Evolutionary conservation across 768 basidiomycete genomes (phyloP), one percentile per base, ranked within the genome.

Genomic region (Tulasnella sp.): DNA sequence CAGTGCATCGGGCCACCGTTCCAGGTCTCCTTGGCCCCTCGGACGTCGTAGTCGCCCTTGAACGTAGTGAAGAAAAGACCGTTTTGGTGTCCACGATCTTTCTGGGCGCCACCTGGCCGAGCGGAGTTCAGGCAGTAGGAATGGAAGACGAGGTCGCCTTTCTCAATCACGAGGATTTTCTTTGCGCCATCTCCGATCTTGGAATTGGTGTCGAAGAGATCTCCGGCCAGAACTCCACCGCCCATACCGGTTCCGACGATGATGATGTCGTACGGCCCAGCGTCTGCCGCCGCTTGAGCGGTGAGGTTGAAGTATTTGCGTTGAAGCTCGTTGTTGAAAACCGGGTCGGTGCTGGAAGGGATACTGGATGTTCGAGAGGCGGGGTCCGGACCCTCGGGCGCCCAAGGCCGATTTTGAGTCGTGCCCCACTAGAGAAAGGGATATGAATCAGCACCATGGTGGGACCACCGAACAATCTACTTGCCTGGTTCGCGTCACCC

Each of bases 211-310:
- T 80, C 80, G 72, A 78, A 79, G 67, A 82, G 80, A 67, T 80
- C 81, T 39, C 77, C 76, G 19, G 81, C 81, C n/a, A 82, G 12
- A 58, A 82, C 79, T 37, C 81, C 80, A 38, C 75, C 78, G 39
- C 80, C 79, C 49, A 81, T 79, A 37, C 81, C 80, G n/a, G 80
- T 78, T 19, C 79, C 81, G 38, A 82, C 74, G 37, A 82, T 40
- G 73, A 80, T 78, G 78, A 80, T 78, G 74, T 82, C 81, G 52
- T 77, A 78, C 40, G 71, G 71, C 3, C 49, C 49, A 74, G 77
- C 12, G 78, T 81, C 74, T 34, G 34, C 29, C 37, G 52, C 39
- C 79, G 81, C 42, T 77, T 81, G 71, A 73, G 36, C 36, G 52
- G 68, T 25, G 40, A 70, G 29, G 19, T 6, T 75, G 39, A 72